phyloP scores from a whole-genome alignment of 192 early-diverging fungal species.

The Gonapodya prolifera region DNA sequence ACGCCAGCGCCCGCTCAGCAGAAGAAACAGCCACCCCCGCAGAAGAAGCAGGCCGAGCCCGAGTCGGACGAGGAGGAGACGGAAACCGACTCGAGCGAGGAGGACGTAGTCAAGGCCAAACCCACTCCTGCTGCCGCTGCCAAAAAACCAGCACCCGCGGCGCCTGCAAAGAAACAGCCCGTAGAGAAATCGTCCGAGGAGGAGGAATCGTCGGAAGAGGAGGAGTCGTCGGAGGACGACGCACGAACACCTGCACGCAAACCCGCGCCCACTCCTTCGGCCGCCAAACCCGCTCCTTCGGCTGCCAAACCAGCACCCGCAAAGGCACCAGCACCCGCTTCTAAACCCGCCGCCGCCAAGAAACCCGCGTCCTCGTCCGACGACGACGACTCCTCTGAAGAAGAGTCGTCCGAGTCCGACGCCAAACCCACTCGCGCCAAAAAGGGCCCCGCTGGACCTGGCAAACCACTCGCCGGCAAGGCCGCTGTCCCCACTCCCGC shows the following conservation, averaged over 20 bases:
- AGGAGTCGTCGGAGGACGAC: neutral
- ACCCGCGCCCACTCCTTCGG: neutral
- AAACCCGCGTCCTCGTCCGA: neutral
- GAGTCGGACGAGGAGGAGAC: neutral
- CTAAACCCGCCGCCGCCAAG: neutral
- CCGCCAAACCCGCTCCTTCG: neutral
- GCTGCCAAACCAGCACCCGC: conserved; percentile 1
- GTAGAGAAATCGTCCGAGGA: neutral
- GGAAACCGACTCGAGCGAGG: neutral
- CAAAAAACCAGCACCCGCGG: neutral
- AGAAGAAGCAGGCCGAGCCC: neutral
- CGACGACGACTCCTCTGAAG: too few species aligned
- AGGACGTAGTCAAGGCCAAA: neutral
- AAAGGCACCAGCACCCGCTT: neutral
- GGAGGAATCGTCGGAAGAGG: neutral
- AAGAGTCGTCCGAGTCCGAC: neutral
- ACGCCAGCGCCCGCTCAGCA: neutral
- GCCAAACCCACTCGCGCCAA: neutral
- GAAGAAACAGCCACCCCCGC: neutral
- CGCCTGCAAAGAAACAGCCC: neutral
- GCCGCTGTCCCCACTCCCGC: neutral
- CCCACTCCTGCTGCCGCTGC: neutral
- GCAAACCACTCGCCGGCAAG: neutral
- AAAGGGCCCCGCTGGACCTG: neutral
- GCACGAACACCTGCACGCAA: neutral